Base-by-base conservation (phyloP, 1,284 basidiomycete genomes). In the Earliella scabrosa region DNA sequence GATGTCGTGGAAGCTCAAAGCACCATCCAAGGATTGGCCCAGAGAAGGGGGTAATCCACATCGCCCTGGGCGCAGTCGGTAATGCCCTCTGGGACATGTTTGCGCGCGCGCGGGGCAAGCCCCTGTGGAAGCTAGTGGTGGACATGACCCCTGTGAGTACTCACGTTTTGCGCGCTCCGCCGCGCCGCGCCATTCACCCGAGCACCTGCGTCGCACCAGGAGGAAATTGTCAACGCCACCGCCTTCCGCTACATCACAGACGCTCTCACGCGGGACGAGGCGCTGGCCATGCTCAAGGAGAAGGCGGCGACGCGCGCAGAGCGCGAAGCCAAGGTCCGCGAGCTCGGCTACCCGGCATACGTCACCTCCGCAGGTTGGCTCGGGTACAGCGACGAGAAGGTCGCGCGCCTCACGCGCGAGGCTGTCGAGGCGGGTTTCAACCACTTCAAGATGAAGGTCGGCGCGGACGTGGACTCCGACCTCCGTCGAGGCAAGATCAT, bases 381-480 rank as follows among this genome's bases (percentile, higher is more conserved):
- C 21, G 92, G 88, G 2, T 98, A 98, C 77, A 85, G 83, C 27
- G 95, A 98, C 69, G 95, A 95, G 68, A 98, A 98, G 72, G 87
- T 98, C 44, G 84, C 86, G 3, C 83, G 87, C 16, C 82, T 98
- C 51, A 97, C 93, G 2, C 88, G 88, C 67, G 91, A 93, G 69
- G 92, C 95, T 27, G 81, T 98, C 50, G 75, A 81, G 24, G 86
- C 85, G 48, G 95, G 95, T 27, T 97, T 97, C 83, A 94, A 93
- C 77, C 93, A 95, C 76, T 96, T 97, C 83, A 96, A 96, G 79
- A 95, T 97, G 88, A 98, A 98, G 78, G 95, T 98, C 60, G 96
- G 96, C 52, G 88, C 90, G 34, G 82, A 92, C 73, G 79, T 84
- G 50, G 83, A 85, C 36, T 88, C 90, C 68, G 96, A 98, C 75